Evolutionary conservation across 257 asterid genomes (phyloP).

Genomic region (Fraxinus quadrangulata): DNA sequence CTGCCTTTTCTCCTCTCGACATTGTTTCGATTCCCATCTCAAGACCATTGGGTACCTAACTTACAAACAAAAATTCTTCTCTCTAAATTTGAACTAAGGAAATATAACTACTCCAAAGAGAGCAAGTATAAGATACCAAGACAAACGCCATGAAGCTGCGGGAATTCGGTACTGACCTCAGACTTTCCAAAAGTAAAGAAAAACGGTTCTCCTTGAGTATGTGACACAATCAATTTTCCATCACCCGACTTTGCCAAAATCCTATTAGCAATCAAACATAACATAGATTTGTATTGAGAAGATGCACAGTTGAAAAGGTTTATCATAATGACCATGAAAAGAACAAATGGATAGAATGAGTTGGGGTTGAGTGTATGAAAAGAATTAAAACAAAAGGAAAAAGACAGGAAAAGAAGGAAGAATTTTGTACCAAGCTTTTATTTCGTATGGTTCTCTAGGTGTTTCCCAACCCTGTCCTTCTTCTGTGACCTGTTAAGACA

Average conservation of each 20-base stretch:
- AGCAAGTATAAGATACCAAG: background rate
- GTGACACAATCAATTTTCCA: conserved; percentile 61
- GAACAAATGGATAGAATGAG: background rate
- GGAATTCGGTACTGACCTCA: conserved; percentile 50
- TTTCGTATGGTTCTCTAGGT: conserved; percentile 94
- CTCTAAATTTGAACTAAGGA: conserved; percentile 2
- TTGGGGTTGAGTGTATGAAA: conserved; percentile 2
- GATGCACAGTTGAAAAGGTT: background rate
- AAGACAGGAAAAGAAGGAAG: conserved; percentile 14
- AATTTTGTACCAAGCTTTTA: conserved; percentile 70
- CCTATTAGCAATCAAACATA: conserved; percentile 45
- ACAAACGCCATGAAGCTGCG: background rate
- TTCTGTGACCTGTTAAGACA: conserved; percentile 60
- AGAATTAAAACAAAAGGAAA: background rate
- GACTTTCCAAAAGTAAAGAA: conserved; percentile 87
- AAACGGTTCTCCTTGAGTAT: conserved; percentile 68
- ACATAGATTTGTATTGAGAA: conserved; percentile 1
- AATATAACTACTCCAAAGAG: conserved; percentile 6
- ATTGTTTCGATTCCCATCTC: conserved; percentile 93
- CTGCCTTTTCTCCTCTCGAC: conserved; percentile 88
- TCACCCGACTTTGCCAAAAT: conserved; percentile 78
- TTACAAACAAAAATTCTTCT: conserved; percentile 24
- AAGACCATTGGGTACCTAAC: conserved; percentile 91
- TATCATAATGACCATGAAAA: background rate
- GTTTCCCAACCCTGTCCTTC: conserved; percentile 98